Evolutionary conservation across 2,329 filamentous ascomycete species (phyloP), one percentile per base, ranked within the genome.

Genomic region (Myriosclerotinia duriaeana): DNA sequence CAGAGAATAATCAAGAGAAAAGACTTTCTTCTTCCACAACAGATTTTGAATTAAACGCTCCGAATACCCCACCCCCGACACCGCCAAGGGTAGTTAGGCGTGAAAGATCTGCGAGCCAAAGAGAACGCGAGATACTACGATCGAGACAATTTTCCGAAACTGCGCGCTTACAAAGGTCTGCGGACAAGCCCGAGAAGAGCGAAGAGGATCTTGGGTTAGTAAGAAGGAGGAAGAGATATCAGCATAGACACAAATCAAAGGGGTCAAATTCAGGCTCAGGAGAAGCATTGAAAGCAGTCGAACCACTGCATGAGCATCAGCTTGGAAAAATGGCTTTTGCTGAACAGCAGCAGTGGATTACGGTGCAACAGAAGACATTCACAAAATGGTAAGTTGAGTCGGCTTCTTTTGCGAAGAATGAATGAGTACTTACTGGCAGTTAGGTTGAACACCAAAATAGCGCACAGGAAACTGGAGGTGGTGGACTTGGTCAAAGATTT

Each of bases 321-420:
- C 68, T 76, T 63, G 69, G 79, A 74, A 88, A 81, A 78, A 89
- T 89, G 87, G 86, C 85, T 67, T 86, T 82, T 77, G 79, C 83
- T 71, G 85, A 87, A 77, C 85, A 89, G 79, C 85, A 88, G 78
- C 82, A 84, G 78, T 89, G 87, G 87, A 84, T 89, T 74, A 87
- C 83, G 76, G 93, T 97, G 80, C 94, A 98, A 83, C 90, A 98
- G 79, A 99, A 98, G 85, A 99, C 95, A 38, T 99, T 99, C 80
- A 97, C 93, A 68, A 99, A 98, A 91, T 99, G 95, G 90, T 91
- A 69, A 56, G 65, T 15, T 36, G 72, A 53, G 34, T 9, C 20
- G 38, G 5, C 53, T 69, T 40, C 68, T 53, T 59, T 50, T 42
- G 22, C 30, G 50, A 30, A 46, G 36, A 22, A 36, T 64, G 46